Base-by-base conservation (phyloP, 1,139 yeast genomes). In the Taiozyma sp. region DNA sequence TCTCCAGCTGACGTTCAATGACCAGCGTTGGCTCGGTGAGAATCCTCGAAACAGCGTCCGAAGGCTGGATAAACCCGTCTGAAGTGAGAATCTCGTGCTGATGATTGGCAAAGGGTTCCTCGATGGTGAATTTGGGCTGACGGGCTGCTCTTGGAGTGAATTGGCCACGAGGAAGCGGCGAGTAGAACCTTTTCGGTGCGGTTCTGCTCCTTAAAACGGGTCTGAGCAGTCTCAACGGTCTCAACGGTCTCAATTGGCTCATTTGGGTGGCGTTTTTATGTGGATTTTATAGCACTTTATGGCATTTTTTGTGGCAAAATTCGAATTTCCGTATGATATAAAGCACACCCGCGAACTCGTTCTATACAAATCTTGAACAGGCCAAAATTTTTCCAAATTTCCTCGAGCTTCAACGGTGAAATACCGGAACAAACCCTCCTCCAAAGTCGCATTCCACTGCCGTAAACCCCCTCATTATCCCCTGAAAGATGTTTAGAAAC, bases 1-100 rank as follows among this genome's bases (percentile, higher is more conserved):
- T 77, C 67, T 93, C 98, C 40, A 93, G 73, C 63, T 88, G 87
- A 52, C 99, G 76, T 64, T 91, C 97, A 48, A 93, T 80, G 1
- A 91, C 90, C 37, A 93, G 68, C 4, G 93, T 86, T 0, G 97
- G 97, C 62, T 35, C 30, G 22, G 44, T 4, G 16, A 29, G 32
- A 6, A 37, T 37, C 41, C 24, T 37, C 14, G 41, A 10, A 4
- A 37, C 41, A 10, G 24, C 14, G 24, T 37, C 41, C 4, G 24
- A 19, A 9, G 19, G 14, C 19, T 37, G 41, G 9, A 37, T 37
- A 14, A 37, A 37, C 24, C 41, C 41, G 19, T 37, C 41, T 3
- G 41, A 37, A 6, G 41, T 19, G 6, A 37, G 24, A 21, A 37
- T 37, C 14, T 37, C 41, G 9, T 37, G 41, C 4, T 19, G 41